These are phyloP conservation scores for Akanthomyces lecanii DNA, from an alignment of 2,329 filamentous ascomycete species.

Conservation along the genomic window DNA sequence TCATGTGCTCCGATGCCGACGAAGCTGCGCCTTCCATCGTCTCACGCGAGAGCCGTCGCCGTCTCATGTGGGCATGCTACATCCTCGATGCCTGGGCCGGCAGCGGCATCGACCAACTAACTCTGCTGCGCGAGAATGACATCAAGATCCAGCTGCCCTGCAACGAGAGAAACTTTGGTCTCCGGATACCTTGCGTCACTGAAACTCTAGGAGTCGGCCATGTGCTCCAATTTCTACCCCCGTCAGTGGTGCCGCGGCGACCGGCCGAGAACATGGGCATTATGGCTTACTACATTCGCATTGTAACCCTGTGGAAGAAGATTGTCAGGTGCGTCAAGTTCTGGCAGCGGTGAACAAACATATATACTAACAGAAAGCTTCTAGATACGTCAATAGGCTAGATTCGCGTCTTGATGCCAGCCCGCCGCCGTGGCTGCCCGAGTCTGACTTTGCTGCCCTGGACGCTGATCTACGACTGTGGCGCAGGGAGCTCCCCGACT, in stretches of 20 bases:
- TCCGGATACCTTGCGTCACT: slow-evolving; percentile 37
- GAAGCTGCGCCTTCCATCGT: slow-evolving; percentile 31
- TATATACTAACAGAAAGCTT: neutral
- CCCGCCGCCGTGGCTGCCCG: slow-evolving; percentile 39
- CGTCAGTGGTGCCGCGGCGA: slow-evolving; percentile 35
- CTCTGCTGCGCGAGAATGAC: slow-evolving; percentile 36
- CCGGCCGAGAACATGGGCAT: slow-evolving; percentile 41
- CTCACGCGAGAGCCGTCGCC: slow-evolving; percentile 35
- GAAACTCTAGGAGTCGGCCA: slow-evolving; percentile 39
- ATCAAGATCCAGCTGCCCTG: slow-evolving; percentile 39
- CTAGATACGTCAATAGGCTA: slow-evolving; percentile 38
- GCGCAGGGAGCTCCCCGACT: slow-evolving; percentile 40
- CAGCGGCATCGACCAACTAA: slow-evolving; percentile 36
- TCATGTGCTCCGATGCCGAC: slow-evolving; percentile 34
- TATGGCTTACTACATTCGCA: slow-evolving; percentile 41
- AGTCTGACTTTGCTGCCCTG: slow-evolving; percentile 39
- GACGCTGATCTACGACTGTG: slow-evolving; percentile 38
- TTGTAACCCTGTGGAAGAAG: slow-evolving; percentile 38
- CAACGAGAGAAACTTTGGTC: slow-evolving; percentile 39
- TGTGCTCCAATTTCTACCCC: slow-evolving; percentile 37
- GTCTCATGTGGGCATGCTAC: slow-evolving; percentile 41
- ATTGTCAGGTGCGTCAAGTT: slow-evolving; percentile 30
- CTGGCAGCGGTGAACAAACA: neutral
- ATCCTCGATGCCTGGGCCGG: slow-evolving; percentile 39
- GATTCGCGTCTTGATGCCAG: slow-evolving; percentile 36